These are phyloP conservation scores for Daldinia sp. DNA, from an alignment of 2,329 filamentous ascomycete genomes.

Conservation along the genomic window DNA sequence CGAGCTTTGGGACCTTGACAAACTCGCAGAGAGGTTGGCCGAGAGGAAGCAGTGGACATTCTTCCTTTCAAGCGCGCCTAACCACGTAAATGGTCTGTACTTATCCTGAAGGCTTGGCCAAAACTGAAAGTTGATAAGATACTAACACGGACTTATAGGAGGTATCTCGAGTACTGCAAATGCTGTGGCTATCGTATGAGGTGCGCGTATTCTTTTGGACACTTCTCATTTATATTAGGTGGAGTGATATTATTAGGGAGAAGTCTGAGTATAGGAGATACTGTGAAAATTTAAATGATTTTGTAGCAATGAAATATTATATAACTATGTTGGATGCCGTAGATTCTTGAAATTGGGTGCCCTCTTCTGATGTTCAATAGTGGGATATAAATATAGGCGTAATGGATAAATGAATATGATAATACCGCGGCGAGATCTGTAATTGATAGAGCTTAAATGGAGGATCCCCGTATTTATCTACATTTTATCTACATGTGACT, in stretches of 20 bases:
- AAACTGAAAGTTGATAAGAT: not conserved
- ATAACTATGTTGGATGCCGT: no score
- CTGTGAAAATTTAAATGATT: no score
- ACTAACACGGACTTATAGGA: slow-evolving; percentile 26
- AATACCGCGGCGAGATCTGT: not conserved
- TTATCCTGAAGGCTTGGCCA: not conserved
- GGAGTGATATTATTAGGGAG: not conserved
- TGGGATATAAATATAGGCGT: not conserved
- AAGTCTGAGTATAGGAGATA: not conserved
- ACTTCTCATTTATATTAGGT: not conserved
- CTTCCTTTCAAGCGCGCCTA: slow-evolving; percentile 37
- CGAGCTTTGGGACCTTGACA: slow-evolving; percentile 38
- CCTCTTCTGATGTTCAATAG: not conserved
- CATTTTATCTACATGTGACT: slow-evolving; percentile 37
- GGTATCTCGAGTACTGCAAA: slow-evolving; percentile 35
- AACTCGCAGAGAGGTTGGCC: slow-evolving; percentile 33
- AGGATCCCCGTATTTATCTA: not conserved
- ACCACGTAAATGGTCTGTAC: slow-evolving; percentile 30
- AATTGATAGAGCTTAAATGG: not conserved
- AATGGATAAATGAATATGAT: not conserved
- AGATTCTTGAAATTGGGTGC: no score
- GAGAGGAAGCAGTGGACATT: slow-evolving; percentile 39
- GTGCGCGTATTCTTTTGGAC: not conserved
- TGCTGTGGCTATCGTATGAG: slow-evolving; percentile 34
- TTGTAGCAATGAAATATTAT: no score